phyloP scores from a whole-genome alignment of 1,139 yeast genomes.

The Candida pseudoviswanathii region DNA sequence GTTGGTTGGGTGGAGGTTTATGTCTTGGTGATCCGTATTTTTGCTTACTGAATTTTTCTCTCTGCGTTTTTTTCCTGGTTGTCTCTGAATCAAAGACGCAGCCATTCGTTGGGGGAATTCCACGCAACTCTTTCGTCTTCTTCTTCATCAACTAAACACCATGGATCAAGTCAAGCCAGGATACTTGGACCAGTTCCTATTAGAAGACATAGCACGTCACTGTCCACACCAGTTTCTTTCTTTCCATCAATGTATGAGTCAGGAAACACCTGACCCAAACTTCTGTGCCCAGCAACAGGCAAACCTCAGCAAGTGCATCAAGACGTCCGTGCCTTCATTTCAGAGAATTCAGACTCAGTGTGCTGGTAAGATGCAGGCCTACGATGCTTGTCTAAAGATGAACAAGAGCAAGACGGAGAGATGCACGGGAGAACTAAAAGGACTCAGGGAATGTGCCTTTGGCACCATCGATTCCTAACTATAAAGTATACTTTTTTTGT shows the following conservation, averaged over 20 bases:
- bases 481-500: neutral
- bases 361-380: constrained; percentile 53
- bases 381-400: constrained; percentile 58
- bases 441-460: constrained; percentile 41
- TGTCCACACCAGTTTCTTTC: constrained; percentile 68
- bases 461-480: constrained; percentile 21
- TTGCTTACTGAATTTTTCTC: neutral
- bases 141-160: neutral
- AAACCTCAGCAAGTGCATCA: constrained; percentile 57
- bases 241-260: constrained; percentile 64
- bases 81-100: neutral
- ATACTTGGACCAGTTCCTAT: constrained; percentile 32
- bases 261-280: constrained; percentile 45
- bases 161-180: constrained; percentile 21
- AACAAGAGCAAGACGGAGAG: constrained; percentile 36
- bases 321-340: constrained; percentile 61
- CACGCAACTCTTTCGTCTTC: neutral
- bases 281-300: constrained; percentile 55
- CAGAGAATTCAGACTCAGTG: constrained; percentile 63
- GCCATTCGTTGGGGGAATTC: neutral
- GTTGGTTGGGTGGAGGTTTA: no score
- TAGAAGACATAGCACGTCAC: constrained; percentile 54
- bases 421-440: constrained; percentile 37
- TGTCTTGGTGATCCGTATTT: neutral
- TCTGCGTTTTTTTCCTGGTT: neutral